phyloP scores from a whole-genome alignment of 371 early-diverging fungal genomes.

The Mucor ambiguus region DNA sequence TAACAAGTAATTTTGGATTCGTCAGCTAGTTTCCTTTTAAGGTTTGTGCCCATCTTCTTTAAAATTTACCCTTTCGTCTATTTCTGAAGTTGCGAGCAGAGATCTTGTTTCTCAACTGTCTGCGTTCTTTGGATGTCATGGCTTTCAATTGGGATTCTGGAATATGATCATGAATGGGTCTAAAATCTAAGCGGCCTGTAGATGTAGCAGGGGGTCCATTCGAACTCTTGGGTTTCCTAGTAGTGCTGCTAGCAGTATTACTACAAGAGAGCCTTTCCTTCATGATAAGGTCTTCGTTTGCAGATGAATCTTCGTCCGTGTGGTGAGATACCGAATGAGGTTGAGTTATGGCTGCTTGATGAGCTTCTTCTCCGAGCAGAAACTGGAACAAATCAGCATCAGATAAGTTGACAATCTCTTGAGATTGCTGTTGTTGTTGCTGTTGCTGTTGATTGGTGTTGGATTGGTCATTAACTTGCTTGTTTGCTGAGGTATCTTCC shows the following conservation, averaged over 20 bases:
- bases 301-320: conserved; percentile 10
- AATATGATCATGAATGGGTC: conserved; percentile 20
- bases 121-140: conserved; percentile 82
- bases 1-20: conserved; percentile 20
- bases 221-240: neutral
- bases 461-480: neutral
- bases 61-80: conserved; percentile 76
- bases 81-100: conserved; percentile 91
- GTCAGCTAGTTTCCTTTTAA: conserved; percentile 20
- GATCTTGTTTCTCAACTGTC: conserved; percentile 87
- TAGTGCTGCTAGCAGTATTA: neutral
- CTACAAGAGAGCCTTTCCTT: neutral
- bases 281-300: conserved; percentile 4
- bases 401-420: conserved; percentile 1
- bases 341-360: conserved; percentile 8
- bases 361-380: conserved; percentile 13
- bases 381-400: conserved; percentile 25
- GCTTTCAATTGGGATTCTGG: conserved; percentile 52
- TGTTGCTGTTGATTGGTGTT: neutral
- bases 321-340: neutral
- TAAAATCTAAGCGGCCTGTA: conserved; percentile 25
- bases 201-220: conserved; percentile 12
- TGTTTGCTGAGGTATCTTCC: conserved; percentile 3
- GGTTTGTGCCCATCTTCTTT: neutral
- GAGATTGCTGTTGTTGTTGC: neutral